Base-by-base conservation (phyloP, 2,329 filamentous ascomycete species). In the Sporothrix euskadiensis region DNA sequence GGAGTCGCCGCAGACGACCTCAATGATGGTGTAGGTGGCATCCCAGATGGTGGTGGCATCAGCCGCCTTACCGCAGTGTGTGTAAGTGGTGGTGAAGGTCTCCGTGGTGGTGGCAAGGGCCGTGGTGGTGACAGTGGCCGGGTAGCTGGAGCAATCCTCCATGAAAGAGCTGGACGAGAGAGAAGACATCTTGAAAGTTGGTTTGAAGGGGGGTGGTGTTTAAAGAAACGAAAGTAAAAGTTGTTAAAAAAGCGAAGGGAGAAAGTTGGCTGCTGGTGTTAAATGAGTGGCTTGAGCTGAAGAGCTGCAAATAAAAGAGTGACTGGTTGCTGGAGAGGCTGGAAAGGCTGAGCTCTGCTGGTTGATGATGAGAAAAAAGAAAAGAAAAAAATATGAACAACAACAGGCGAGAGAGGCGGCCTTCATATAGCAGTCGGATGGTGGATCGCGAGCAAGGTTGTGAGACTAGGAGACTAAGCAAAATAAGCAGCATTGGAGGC, bases 11-110 rank as follows among this genome's bases (percentile, higher is more conserved):
- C 87, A 79, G 30, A 81, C 81, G 39, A 79, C 79, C 77, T 83
- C 80, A 9, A 77, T 78, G 76, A 84, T 76, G 70, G 82, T 84
- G 79, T 84, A 84, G 44, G 81, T 82, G 47, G 83, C 82, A 52
- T 79, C 73, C 82, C 83, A 83, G 65, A 76, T 73, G 75, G 79
- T 77, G n/a, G 80, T 82, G 73, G 80, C 77, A 76, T 81, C 82
- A 71, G 82, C 82, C 10, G 83, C 83, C 39, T 78, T 78, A 32
- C 80, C 76, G 56, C 79, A 79, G 41, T 81, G 82, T 75, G 79
- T 78, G 78, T 84, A 84, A 57, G 81, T 77, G 7, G 81, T 83
- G 47, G 81, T 83, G 76, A 79, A 82, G 68, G 74, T 68, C 72
- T 78, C 75, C 22, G 78, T 79, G 30, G 77, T 75, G 6, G 75